Conservation (phyloP, 208 protist species). For the Crithidia bombi region DNA sequence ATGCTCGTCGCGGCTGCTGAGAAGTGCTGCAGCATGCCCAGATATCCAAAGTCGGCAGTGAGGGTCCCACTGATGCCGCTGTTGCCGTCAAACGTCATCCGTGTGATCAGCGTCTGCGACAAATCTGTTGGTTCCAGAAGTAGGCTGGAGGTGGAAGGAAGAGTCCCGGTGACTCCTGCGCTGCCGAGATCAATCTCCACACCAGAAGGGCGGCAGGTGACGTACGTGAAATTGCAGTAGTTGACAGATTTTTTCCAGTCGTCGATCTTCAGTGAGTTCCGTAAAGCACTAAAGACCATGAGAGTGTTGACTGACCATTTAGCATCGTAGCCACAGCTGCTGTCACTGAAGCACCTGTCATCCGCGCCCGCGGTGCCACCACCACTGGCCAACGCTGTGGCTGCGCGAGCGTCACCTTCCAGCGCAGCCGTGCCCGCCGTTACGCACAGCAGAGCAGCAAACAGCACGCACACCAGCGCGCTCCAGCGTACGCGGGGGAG, state of each 20-base stretch:
- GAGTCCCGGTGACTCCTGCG: background rate
- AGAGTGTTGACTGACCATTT: background rate
- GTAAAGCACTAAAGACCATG: background rate
- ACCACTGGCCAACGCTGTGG: background rate
- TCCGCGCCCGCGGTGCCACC: background rate
- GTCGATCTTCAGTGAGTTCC: background rate
- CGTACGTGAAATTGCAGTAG: background rate
- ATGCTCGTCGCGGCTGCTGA: background rate
- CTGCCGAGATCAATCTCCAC: constrained; percentile 3
- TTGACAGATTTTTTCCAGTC: background rate
- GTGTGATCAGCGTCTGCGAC: background rate
- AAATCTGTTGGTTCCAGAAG: background rate
- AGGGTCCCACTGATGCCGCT: constrained; percentile 5
- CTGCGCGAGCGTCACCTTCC: background rate
- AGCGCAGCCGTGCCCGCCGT: background rate
- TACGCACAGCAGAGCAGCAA: constrained; percentile 2
- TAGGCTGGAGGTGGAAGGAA: background rate
- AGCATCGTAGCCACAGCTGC: background rate
- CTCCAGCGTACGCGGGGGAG: background rate
- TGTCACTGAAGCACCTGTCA: background rate
- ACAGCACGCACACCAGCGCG: constrained; percentile 4
- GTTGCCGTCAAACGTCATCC: constrained; percentile 5
- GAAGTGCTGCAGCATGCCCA: background rate
- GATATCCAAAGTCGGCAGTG: background rate
- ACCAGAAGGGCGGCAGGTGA: background rate